Base-by-base conservation (phyloP, 495 filamentous ascomycete species). In the Aspergillus cavernicola region DNA sequence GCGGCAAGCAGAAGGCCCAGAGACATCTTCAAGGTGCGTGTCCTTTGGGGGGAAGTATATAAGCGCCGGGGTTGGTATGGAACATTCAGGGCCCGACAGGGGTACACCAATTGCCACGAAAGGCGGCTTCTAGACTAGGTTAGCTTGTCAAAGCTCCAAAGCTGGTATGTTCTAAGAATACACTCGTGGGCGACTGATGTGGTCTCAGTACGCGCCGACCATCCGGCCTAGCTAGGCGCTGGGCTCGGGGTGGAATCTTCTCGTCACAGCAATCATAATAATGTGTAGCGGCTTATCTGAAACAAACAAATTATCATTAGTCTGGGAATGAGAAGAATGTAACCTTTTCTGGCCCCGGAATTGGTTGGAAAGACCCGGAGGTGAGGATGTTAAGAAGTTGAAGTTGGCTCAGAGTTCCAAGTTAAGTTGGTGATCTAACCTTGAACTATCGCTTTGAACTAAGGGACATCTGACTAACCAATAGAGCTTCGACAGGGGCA, bases 201-300 rank as follows among this genome's bases (percentile, higher is more conserved):
- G 40, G 61, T 62, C 52, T 55, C 61, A 63, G 61, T 66, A 69
- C 59, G 66, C 66, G 66, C 66, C 61, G 60, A 47, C 44, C 9
- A 54, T 47, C 26, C 32, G 41, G 51, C 44, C 47, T 47, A 56
- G 41, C 35, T 51, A 55, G 58, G 66, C 66, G 66, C 54, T 57
- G 56, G 38, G 56, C 50, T 63, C 52, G 61, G n/a, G 52, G 24
- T 39, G 16, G 42, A 41, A 45, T 54, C 52, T 37, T 53, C 44
- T 23, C 49, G 37, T 51, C 51, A 39, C n/a, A n/a, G n/a, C n/a
- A n/a, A n/a, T n/a, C n/a, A n/a, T n/a, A n/a, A n/a, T 40, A 36
- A 46, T 33, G 40, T 57, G 52, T 54, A 59, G 54, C 38, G 40
- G 40, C 13, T 38, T 50, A 38, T 26, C 48, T 56, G 55, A 56